Percentiles rank a stretch among this genome's conserved stretches.
phyloP scores from a whole-genome alignment of 768 basidiomycete species.

The Leucocoprinus leucothites region DNA sequence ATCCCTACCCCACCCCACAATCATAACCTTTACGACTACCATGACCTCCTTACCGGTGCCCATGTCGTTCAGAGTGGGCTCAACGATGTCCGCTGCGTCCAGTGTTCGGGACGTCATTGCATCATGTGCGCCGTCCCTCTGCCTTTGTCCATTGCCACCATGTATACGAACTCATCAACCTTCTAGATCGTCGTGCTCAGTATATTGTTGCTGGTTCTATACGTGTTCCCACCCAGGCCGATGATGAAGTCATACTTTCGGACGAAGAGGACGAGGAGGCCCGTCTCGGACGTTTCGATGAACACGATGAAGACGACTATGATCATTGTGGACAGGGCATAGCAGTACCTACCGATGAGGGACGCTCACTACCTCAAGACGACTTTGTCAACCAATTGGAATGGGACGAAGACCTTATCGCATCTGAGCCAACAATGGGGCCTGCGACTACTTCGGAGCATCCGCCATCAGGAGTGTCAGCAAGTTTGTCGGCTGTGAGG shows the following conservation, averaged over 20 bases:
- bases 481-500: not conserved
- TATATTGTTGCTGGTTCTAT: slow-evolving; percentile 60
- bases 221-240: slow-evolving; percentile 41
- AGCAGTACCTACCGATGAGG: slow-evolving; percentile 6
- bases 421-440: slow-evolving; percentile 1
- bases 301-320: slow-evolving; percentile 16
- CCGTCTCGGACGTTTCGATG: slow-evolving; percentile 11
- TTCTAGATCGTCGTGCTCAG: slow-evolving; percentile 64
- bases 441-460: not conserved
- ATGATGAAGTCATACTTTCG: slow-evolving; percentile 32
- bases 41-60: slow-evolving; percentile 16
- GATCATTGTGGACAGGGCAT: slow-evolving; percentile 18
- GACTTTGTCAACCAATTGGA: slow-evolving; percentile 26
- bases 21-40: not conserved
- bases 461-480: not conserved
- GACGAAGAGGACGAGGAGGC: slow-evolving; percentile 38
- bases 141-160: not conserved
- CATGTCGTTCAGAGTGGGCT: slow-evolving; percentile 13
- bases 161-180: not conserved
- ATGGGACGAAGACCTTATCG: slow-evolving; percentile 31
- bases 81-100: slow-evolving; percentile 10
- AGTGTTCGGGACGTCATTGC: slow-evolving; percentile 17
- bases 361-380: slow-evolving; percentile 15
- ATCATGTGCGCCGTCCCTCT: slow-evolving; percentile 13
- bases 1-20: not conserved